Conservation (phyloP, 495 filamentous ascomycete species). For the Daldinia caldariorum region DNA sequence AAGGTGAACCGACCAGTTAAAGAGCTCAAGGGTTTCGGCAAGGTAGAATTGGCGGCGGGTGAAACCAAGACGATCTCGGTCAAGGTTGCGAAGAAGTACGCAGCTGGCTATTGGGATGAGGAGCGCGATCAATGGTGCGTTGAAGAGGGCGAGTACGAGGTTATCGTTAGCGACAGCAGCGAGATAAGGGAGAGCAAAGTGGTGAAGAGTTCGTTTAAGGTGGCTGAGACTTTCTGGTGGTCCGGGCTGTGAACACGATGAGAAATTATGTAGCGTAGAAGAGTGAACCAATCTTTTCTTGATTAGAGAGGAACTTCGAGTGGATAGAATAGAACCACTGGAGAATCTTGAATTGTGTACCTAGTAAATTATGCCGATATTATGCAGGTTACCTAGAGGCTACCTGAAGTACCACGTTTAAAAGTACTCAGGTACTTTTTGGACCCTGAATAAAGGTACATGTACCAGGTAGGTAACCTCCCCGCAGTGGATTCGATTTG, state of each 20-base stretch:
- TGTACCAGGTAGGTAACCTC: not conserved
- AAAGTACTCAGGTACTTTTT: too few relatives aligned
- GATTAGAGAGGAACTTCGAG: too few relatives aligned
- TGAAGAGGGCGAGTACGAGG: constrained; percentile 71
- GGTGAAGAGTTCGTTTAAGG: constrained; percentile 59
- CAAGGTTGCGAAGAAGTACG: constrained; percentile 66
- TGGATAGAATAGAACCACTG: too few relatives aligned
- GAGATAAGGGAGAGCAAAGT: constrained; percentile 52
- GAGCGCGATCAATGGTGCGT: constrained; percentile 70
- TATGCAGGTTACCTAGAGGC: too few relatives aligned
- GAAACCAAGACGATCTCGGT: constrained; percentile 68
- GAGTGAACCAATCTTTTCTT: too few relatives aligned
- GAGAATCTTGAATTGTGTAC: too few relatives aligned
- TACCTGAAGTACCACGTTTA: too few relatives aligned
- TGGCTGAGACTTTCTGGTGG: constrained; percentile 70
- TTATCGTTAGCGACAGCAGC: constrained; percentile 64
- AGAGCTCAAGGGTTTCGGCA: constrained; percentile 78
- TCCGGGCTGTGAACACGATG: constrained; percentile 54
- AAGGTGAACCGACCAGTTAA: constrained; percentile 69
- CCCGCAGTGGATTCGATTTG: constrained; percentile 16
- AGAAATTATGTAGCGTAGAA: too few relatives aligned
- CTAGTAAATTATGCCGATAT: too few relatives aligned
- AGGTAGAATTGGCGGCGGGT: constrained; percentile 71
- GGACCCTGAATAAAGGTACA: too few relatives aligned
- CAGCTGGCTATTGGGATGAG: constrained; percentile 77